Percentiles rank a stretch among this genome's conserved stretches.
Evolutionary conservation across 2,329 filamentous ascomycete genomes (phyloP).

Genomic region (Penicillium expansum): DNA sequence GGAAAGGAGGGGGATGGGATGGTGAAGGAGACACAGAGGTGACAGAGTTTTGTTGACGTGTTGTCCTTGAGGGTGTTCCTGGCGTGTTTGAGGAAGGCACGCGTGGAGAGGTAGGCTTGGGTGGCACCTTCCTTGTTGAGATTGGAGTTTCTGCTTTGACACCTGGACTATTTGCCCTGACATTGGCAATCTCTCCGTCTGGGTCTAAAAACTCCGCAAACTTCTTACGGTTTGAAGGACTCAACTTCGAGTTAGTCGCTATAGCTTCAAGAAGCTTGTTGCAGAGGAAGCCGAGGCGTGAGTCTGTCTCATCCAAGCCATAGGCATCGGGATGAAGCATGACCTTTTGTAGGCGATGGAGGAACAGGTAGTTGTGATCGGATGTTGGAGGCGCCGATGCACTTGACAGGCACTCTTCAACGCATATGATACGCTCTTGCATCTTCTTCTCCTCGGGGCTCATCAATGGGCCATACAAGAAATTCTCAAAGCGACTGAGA

Average conservation of each 20-base stretch:
- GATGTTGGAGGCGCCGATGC: background rate
- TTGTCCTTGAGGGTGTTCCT: background rate
- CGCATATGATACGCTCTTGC: slow-evolving; percentile 1
- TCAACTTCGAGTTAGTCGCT: background rate
- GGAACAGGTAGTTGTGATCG: background rate
- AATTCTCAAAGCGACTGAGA: slow-evolving; percentile 2
- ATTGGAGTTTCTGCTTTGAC: background rate
- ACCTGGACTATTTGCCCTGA: background rate
- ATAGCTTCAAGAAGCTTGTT: background rate
- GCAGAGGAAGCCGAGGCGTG: background rate
- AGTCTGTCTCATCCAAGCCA: background rate
- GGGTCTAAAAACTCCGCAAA: background rate
- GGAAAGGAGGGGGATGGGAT: background rate
- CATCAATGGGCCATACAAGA: slow-evolving; percentile 5
- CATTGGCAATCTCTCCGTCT: background rate
- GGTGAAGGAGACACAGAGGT: background rate
- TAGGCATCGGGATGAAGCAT: background rate
- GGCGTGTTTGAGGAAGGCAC: background rate
- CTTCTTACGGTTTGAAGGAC: background rate
- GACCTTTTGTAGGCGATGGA: background rate
- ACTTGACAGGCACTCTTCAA: background rate
- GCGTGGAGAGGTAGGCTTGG: background rate
- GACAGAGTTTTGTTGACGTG: background rate
- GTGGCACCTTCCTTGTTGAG: background rate
- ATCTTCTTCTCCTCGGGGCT: background rate